Evolutionary conservation across 768 basidiomycete species (phyloP), one percentile per base, ranked within the genome.

Genomic region (Psilocybe azurescens): DNA sequence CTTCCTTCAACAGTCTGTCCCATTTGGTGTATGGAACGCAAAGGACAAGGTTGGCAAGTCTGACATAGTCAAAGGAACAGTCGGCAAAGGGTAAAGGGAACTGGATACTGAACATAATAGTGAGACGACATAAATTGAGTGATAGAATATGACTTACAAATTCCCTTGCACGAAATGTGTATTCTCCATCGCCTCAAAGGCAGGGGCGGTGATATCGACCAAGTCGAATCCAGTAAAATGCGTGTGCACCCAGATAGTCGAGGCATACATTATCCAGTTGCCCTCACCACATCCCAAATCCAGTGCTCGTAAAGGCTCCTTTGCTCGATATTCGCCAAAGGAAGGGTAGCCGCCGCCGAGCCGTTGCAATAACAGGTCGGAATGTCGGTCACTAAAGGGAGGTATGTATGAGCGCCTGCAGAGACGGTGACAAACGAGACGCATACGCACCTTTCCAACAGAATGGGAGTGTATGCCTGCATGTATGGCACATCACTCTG

Each of bases 211-310:
- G 44, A 81, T 70, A 56, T 84, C 79, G 1, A 91, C 79, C 24
- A 93, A 72, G 70, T 93, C 90, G 33, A 93, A 78, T 2, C 88
- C 91, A 7, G 83, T 85, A 54, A 93, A 80, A 9, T 79, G 77
- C 18, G 87, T 81, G 46, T 74, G 68, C 20, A 79, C 83, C 92
- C 92, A 94, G n/a, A 74, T 68, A 20, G 70, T 76, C 3, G 89
- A 85, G 3, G 91, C 87, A 52, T 87, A 78, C 0, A 85, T 61
- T 5, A 87, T 78, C 93, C 93, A 94, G 52, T 82, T 69, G 0
- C 91, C 91, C 51, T 82, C 66, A 10, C 93, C 92, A 71, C 91
- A 93, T 2, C 93, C 93, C 11, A 94, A 74, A 68, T 94, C 92
- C 6, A 94, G 81, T 24, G 89, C 86, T 11, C 77, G 75, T 1